A percentile compares a stretch with the other conserved stretches of the same genome.
These are phyloP conservation scores for Blastocystis sp. DNA, from an alignment of 352 stramenopile species.

Conservation along the genomic window DNA sequence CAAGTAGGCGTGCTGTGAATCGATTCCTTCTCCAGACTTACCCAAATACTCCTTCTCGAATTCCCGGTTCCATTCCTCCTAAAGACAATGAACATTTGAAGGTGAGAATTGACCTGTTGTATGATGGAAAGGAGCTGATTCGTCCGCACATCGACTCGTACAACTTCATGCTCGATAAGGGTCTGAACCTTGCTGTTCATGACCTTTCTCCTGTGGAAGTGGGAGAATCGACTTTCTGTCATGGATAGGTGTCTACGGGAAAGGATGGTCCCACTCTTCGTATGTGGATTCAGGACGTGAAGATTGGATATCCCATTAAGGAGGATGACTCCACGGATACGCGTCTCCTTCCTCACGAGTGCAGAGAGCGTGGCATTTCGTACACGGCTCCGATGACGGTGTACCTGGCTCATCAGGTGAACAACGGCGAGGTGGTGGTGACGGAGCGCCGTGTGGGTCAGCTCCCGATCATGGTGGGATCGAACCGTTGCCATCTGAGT, in stretches of 20 bases:
- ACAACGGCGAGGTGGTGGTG: slow-evolving; percentile 60
- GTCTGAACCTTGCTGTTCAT: slow-evolving; percentile 78
- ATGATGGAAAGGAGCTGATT: slow-evolving; percentile 68
- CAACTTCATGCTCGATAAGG: slow-evolving; percentile 89
- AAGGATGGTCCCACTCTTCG: slow-evolving; percentile 38
- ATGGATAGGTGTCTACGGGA: slow-evolving; percentile 63
- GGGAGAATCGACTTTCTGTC: slow-evolving; percentile 64
- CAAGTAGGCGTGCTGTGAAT: neutral
- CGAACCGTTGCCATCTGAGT: slow-evolving; percentile 83
- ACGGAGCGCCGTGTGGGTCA: slow-evolving; percentile 72
- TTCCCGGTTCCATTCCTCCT: slow-evolving; percentile 45
- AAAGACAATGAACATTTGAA: slow-evolving; percentile 42
- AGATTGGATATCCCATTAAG: slow-evolving; percentile 65
- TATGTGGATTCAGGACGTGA: slow-evolving; percentile 82
- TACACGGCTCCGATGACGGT: slow-evolving; percentile 78
- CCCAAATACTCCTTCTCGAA: slow-evolving; percentile 44
- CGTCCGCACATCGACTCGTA: slow-evolving; percentile 92
- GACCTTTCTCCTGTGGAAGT: slow-evolving; percentile 79
- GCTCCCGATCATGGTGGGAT: slow-evolving; percentile 93
- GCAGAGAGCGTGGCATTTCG: slow-evolving; percentile 79
- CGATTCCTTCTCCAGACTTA: slow-evolving; percentile 41
- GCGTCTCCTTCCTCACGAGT: slow-evolving; percentile 80
- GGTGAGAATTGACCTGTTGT: neutral
- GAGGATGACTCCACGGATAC: slow-evolving; percentile 61
- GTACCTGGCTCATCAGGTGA: slow-evolving; percentile 70